Evolutionary conservation across 352 stramenopile genomes (phyloP), one percentile per base, ranked within the genome.

Genomic region (Phytophthora tentaculata): DNA sequence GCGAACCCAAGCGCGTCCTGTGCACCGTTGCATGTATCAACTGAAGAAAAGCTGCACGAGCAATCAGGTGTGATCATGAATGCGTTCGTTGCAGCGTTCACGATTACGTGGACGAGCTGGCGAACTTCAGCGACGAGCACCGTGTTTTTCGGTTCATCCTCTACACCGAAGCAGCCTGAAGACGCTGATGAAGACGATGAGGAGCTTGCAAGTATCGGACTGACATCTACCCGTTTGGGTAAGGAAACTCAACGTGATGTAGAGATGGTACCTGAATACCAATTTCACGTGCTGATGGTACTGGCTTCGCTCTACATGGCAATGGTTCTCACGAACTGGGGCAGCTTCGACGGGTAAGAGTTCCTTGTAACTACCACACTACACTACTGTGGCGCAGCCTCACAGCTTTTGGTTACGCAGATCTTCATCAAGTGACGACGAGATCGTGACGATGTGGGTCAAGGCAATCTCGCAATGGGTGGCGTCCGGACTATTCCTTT

Each of bases 401-500:
- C 3, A 66, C 28, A 22, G 22, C 24, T 54, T 52, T 32, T 58
- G 5, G 12, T 17, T 43, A 26, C 45, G 44, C 54, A 88, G 74
- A 22, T 79, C 68, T 22, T 73, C 79, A 16, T 79, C 71, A 2
- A 67, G 66, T 12, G 59, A 70, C n/a, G 83, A 92, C 51, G 71
- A 90, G 39, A 69, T 86, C 5, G 79, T 91, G 23, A 94, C 83
- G 5, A 98, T 99, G 96, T 99, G 94, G 93, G 96, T 99, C 55
- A 93, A 98, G 24, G 94, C 97, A 67, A 78, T 80, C 16, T 96
- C 90, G 19, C 94, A 99, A 69, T 99, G 96, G 96, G 74, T 92
- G 12, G 89, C 86, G 9, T 83, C 96, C 8, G 70, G 82, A 9
- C 69, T 99, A 4, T 99, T 98, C 70, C 62, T 96, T 7, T 99